These are phyloP conservation scores for Cajanus cajan DNA, from an alignment of 306 rosid genomes.

Conservation along the genomic window DNA sequence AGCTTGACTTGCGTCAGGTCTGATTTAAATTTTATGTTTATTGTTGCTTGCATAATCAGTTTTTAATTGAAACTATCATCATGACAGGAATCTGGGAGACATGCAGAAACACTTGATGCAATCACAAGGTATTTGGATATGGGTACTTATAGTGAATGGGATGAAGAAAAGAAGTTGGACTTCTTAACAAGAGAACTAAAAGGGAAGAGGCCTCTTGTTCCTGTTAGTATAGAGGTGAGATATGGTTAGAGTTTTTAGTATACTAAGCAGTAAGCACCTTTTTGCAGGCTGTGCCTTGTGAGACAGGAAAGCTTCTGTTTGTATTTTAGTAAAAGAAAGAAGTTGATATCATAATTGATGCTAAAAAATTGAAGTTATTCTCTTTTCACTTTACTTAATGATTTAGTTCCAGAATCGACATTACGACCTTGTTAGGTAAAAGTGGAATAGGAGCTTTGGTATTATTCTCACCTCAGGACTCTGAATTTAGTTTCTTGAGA, in stretches of 20 bases:
- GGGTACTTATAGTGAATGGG: slow-evolving; percentile 92
- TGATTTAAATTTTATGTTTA: slow-evolving; percentile 22
- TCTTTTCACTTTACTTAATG: not conserved
- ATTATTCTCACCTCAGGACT: not conserved
- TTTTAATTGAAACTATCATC: slow-evolving; percentile 26
- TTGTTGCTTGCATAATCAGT: slow-evolving; percentile 10
- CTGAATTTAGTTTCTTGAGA: not conserved
- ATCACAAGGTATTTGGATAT: slow-evolving; percentile 73
- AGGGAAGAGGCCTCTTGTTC: slow-evolving; percentile 94
- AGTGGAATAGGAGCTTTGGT: not conserved
- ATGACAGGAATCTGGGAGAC: slow-evolving; percentile 86
- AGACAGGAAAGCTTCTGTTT: not conserved
- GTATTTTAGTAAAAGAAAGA: slow-evolving; percentile 2
- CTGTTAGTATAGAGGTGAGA: slow-evolving; percentile 71
- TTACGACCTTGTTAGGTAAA: not conserved
- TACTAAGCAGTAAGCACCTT: not conserved
- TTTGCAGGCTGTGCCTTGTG: not conserved
- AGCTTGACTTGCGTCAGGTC: slow-evolving; percentile 96
- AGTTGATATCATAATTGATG: not conserved
- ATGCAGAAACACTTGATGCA: slow-evolving; percentile 90
- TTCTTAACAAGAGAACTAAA: slow-evolving; percentile 81
- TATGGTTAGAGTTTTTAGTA: slow-evolving; percentile 9
- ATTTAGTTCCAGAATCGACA: not conserved
- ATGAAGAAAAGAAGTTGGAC: slow-evolving; percentile 85
- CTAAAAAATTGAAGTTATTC: not conserved